Base-by-base conservation (phyloP, 768 basidiomycete genomes). In the Cyathus striatus region DNA sequence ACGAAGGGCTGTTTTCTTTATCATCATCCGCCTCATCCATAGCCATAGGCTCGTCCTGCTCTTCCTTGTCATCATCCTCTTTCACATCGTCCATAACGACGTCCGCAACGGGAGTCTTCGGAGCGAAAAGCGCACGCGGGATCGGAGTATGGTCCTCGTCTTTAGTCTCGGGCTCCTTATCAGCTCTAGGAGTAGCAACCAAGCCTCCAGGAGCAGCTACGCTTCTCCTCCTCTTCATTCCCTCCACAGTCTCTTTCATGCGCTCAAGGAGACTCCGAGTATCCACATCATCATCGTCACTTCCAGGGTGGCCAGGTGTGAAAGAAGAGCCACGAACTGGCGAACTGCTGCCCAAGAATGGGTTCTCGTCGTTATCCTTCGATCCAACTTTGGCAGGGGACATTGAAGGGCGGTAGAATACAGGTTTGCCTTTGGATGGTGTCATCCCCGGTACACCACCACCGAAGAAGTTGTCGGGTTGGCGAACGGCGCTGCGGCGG, bases 371-470 rank as follows among this genome's bases (percentile, higher is more conserved):
- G 2, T 18, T 32, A 16, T 20, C 14, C 9, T 16, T 16, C 6
- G 7, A 17, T 34, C 5, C 35, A 20, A 27, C 13, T 30, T 41
- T 43, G 20, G 33, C 24, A 3, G 42, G 42, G 16, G 42, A 43
- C 10, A 32, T 23, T 6, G 42, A 43, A 18, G 10, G 32, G 9
- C 40, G 13, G 24, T 16, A 16, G 12, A 12, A 18, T 10, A 23
- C 6, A 23, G 49, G 43, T 10, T 38, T 54, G 46, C 42, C 56
- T 45, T 49, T 61, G 59, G 56, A 47, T 55, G 57, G 56, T 53
- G 58, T 59, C 62, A 78, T 65, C 1, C 79, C 81, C 1, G 81
- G 81, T 12, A 73, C 66, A 16, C 74, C 72, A 17, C 70, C 76
- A 16, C 61, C 67, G 57, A 76, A 80, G 54, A 76, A 77, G 42